Base-by-base conservation (phyloP, 1,139 yeast genomes). In the Tardiomyces digboiensis region DNA sequence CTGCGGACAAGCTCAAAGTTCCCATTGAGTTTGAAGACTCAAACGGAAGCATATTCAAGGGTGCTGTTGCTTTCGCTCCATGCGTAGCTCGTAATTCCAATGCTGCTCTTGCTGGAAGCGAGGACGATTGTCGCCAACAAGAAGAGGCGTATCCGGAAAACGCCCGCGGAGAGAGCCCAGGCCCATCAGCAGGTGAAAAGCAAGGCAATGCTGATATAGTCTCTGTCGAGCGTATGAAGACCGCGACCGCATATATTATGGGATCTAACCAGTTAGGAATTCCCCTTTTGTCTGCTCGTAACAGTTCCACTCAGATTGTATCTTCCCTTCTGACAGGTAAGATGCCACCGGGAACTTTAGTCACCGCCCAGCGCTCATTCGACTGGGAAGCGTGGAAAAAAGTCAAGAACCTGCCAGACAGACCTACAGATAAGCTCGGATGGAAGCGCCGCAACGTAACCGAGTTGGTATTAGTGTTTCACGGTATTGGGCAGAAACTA, bases 401-500 rank as follows among this genome's bases (percentile, higher is more conserved):
- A 39, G 20, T 50, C 19, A 50, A 54, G 42, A 36, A 43, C 14
- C 43, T 62, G 20, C 64, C 65, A 0, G 60, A 58, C 26, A 52
- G 66, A 7, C 55, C 56, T 2, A 54, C 58, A 3, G 67, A 64
- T 44, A 48, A 47, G n/a, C 41, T 49, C 1, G 54, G 47, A 5
- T 60, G 52, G 42, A 42, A 36, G 29, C 65, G 66, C 2, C 49
- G 50, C 10, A 53, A 55, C 13, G 51, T 60, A 20, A 56, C 55
- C 39, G 94, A 87, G 62, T 66, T 91, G 45, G 76, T 89, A 1
- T 68, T 91, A 16, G 91, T 95, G 52, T 75, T 89, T 40, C 98
- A 91, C 62, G 97, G 98, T 0, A 86, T 91, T 50, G 97, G 97
- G 1, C 98, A 91, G 61, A 78, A 82, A 38, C 69, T 91, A 47